Evolutionary conservation across 768 basidiomycete genomes (phyloP), one percentile per base, ranked within the genome.

Genomic region (Lactarius trivialis): DNA sequence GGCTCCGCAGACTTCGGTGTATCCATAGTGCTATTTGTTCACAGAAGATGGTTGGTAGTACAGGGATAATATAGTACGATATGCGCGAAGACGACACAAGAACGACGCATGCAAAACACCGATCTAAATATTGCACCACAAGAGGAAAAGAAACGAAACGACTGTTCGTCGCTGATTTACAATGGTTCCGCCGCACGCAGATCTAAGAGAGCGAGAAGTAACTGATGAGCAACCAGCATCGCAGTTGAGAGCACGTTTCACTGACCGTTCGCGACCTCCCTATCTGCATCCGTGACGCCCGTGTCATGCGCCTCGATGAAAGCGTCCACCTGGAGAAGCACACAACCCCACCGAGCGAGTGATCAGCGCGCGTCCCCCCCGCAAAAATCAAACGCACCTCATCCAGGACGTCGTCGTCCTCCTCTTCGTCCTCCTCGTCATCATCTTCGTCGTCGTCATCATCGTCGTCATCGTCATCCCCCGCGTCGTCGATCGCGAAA

Each of bases 401-500:
- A 70, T 95, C 91, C 85, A 98, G 82, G 52, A 95, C 91, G 60
- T 84, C 91, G 60, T 83, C 84, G 65, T 88, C 86, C 60, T 87
- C 86, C 51, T 83, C 85, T 55, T 79, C 83, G 15, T 76, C 76
- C 30, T 82, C 85, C 6, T 79, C 83, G 32, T 76, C 74, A 7
- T 75, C 76, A 12, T 81, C 75, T 72, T 82, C 84, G 6, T 79
- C 83, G 32, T 76, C 74, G 8, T 75, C 76, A 7, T 81, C 75
- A 72, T 85, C 75, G 71, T 86, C 74, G 12, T 90, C 88, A 0
- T 90, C 91, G 12, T 88, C 89, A 60, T 92, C 91, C 56, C 85
- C 88, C 4, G 87, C 91, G 73, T 94, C 93, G 70, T 99, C 97
- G 63, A 98, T 97, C n/a, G 93, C 93, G 72, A 99, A 99, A 66